phyloP scores from a whole-genome alignment of 169 alveolate genomes.

The Plasmodium chabaudi region DNA sequence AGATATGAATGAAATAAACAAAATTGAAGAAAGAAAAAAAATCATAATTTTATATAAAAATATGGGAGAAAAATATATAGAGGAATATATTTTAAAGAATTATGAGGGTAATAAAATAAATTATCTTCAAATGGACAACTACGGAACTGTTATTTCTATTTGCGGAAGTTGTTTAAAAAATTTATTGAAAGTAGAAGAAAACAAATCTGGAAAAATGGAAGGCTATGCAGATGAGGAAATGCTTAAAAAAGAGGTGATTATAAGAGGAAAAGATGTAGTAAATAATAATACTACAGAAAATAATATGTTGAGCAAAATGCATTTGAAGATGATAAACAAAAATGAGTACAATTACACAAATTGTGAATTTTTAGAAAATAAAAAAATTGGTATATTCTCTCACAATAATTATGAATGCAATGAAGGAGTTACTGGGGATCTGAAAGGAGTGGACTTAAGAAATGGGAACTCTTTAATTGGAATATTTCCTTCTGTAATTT shows the following conservation, averaged over 20 bases:
- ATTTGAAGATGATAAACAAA: slow-evolving; percentile 21
- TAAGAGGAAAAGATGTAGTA: background rate
- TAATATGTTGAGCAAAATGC: slow-evolving; percentile 18
- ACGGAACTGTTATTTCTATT: slow-evolving; percentile 30
- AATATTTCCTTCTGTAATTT: slow-evolving; percentile 19
- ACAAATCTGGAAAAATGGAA: background rate
- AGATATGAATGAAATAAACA: slow-evolving; percentile 18
- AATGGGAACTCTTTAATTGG: slow-evolving; percentile 24
- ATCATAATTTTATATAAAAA: slow-evolving; percentile 28
- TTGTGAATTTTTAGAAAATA: slow-evolving; percentile 17
- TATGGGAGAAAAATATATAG: slow-evolving; percentile 31
- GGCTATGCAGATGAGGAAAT: background rate
- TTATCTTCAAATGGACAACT: slow-evolving; percentile 37
- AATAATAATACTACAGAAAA: background rate
- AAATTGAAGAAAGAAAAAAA: slow-evolving; percentile 54
- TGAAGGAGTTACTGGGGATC: slow-evolving; percentile 63
- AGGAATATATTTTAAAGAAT: slow-evolving; percentile 38
- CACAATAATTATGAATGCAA: slow-evolving; percentile 42
- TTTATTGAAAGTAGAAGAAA: background rate
- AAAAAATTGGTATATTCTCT: slow-evolving; percentile 11
- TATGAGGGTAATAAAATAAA: slow-evolving; percentile 29
- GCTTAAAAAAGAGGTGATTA: background rate
- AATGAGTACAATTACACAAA: slow-evolving; percentile 24
- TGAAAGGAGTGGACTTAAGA: slow-evolving; percentile 48
- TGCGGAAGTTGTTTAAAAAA: slow-evolving; percentile 13